Evolutionary conservation across 371 early-diverging fungal species (phyloP), one percentile per base, ranked within the genome.

Genomic region (Mortierella sp.): DNA sequence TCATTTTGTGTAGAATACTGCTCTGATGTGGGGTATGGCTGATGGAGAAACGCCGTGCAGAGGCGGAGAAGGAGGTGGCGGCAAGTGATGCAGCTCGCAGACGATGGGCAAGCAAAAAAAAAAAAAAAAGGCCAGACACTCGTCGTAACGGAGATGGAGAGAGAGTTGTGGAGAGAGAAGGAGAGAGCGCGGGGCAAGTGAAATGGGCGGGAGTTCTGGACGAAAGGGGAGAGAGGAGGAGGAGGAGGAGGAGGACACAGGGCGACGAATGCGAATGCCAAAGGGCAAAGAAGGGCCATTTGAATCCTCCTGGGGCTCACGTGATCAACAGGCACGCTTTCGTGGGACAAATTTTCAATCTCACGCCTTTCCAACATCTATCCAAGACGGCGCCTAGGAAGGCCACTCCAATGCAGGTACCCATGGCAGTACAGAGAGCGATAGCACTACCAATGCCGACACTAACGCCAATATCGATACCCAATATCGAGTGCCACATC

Each of bases 1-100:
- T 77, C 72, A 72, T 71, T 66, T 26, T 64, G 64, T 43, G 57
- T 43, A 18, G 60, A 58, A 61, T 59, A 12, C 46, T 19, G n/a
- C 48, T 48, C 16, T 55, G 29, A 37, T 18, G 66, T 53, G 53
- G 25, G 21, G 26, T 53, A 23, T 46, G 25, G 28, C 48, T 14
- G 51, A 21, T 47, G 26, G 44, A 46, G 23, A 26, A 25, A 51
- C 23, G 45, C 37, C 19, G 21, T 15, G 43, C 1, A 9, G 52
- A 43, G 18, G 30, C 48, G 21, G 18, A 43, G 21, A 48, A 30
- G 9, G 59, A 23, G 25, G 23, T n/a, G 26, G 51, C 29, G 50
- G 28, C 28, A 46, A 9, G n/a, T 14, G 26, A 47, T 25, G 19
- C 19, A 23, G 29, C 28, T 21, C 52, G 43, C 21, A 50, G 45